Base-by-base conservation (phyloP, 768 basidiomycete species). In the Pholiota microspora region DNA sequence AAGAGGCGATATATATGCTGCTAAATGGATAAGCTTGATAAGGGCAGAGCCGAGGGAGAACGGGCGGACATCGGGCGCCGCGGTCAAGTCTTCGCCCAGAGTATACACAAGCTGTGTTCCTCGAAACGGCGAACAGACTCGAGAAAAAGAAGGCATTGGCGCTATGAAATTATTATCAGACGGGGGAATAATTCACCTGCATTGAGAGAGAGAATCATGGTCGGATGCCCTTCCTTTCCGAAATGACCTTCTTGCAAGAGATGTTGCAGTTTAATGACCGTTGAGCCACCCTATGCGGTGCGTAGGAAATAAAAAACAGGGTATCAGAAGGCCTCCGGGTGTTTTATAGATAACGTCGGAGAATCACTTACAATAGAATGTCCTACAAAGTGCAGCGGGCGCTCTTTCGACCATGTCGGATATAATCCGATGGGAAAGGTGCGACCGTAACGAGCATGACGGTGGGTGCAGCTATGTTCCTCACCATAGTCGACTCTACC, bases 401-500 rank as follows among this genome's bases (percentile, higher is more conserved):
- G 60, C 28, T 64, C 56, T 16, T n/a, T 34, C 2, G 77, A 78
- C 79, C 80, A 81, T 38, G 68, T 59, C 2, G 79, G 76, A 61
- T 80, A 81, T 16, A 77, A 59, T 0, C 77, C 79, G n/a, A 51
- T 29, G 1, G 58, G 32, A 57, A 75, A 65, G 2, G 62, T 69
- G 36, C 78, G 71, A 15, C 80, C 80, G 57, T 73, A 76, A 4
- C 75, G 73, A 6, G 64, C 63, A 61, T 81, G 78, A 1, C 61
- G 61, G 55, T 75, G 67, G 15, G 51, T 50, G n/a, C 38, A 48
- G n/a, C 76, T 66, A 56, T 81, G 80, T 29, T 69, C 64, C 21
- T 61, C 69, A 2, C 79, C 79, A 54, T 82, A 81, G 58, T 81
- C 79, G 9, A 81, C 77, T 52, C 65, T 75, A 2, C 79, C 79